These are phyloP conservation scores for Penicilliopsis zonata DNA, from an alignment of 495 filamentous ascomycete genomes.

Conservation along the genomic window DNA sequence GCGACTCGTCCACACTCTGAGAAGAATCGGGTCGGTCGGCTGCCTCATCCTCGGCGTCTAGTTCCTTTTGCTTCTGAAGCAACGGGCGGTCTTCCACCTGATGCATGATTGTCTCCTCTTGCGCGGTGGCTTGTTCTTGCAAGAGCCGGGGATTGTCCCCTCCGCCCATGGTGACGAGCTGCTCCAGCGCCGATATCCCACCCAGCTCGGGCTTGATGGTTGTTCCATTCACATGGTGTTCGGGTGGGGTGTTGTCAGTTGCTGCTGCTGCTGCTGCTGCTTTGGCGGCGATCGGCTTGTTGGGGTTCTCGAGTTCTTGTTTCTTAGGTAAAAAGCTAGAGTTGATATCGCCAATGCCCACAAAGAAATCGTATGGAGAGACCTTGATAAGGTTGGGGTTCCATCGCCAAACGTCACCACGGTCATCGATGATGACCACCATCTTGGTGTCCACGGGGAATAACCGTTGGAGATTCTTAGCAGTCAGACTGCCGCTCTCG, in stretches of 20 bases:
- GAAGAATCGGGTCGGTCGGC: slow-evolving; percentile 33
- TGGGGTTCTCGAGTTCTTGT: slow-evolving; percentile 46
- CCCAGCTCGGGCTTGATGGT: slow-evolving; percentile 14
- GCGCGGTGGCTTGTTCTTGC: slow-evolving; percentile 64
- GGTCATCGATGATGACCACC: slow-evolving; percentile 97
- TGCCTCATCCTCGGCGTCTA: slow-evolving; percentile 71
- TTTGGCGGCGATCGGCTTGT: slow-evolving; percentile 6
- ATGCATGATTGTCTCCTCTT: slow-evolving; percentile 73
- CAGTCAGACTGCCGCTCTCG: slow-evolving; percentile 83
- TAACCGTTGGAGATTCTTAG: slow-evolving; percentile 80
- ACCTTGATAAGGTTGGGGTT: slow-evolving; percentile 91
- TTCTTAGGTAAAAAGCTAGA: slow-evolving; percentile 90
- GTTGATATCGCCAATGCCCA: slow-evolving; percentile 98
- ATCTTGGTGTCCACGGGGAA: slow-evolving; percentile 98
- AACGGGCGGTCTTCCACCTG: slow-evolving; percentile 83
- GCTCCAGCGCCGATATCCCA: slow-evolving; percentile 52
- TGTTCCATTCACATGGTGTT: slow-evolving; percentile 25
- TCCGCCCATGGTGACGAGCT: slow-evolving; percentile 65
- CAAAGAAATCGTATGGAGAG: slow-evolving; percentile 90
- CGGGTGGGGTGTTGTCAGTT: slow-evolving; percentile 10
- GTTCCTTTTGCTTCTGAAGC: slow-evolving; percentile 72
- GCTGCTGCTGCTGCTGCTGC: slow-evolving; percentile 8
- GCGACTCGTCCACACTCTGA: slow-evolving; percentile 27
- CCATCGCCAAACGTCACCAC: slow-evolving; percentile 97
- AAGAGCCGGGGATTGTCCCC: slow-evolving; percentile 59